phyloP scores from a whole-genome alignment of 2,329 filamentous ascomycete genomes.

The Penicillium rolfsii region DNA sequence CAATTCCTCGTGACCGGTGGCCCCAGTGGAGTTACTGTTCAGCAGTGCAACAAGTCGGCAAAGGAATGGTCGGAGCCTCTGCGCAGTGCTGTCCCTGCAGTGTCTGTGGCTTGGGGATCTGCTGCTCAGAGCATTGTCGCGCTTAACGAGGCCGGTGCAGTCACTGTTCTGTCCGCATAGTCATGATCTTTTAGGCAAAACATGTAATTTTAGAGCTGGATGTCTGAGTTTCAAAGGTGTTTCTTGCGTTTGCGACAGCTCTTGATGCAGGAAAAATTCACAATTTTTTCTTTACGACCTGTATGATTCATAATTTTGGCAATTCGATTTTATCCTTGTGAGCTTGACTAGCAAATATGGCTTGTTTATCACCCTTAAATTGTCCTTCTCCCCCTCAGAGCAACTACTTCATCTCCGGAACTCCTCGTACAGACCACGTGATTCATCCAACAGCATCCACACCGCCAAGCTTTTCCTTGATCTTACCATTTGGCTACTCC shows the following conservation, averaged over 20 bases:
- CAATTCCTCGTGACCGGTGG: constrained; percentile 88
- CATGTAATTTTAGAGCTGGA: constrained; percentile 32
- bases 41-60: constrained; percentile 82
- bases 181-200: constrained; percentile 45
- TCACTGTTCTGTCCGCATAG: constrained; percentile 69
- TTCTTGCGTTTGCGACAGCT: constrained; percentile 24
- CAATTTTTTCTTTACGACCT: not conserved
- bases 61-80: constrained; percentile 91
- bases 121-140: constrained; percentile 74
- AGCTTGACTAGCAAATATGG: not conserved
- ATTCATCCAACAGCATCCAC: not conserved
- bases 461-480: not conserved
- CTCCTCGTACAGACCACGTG: not conserved
- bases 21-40: constrained; percentile 77
- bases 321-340: not conserved
- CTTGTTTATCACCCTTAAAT: not conserved
- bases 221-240: constrained; percentile 25
- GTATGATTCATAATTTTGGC: not conserved
- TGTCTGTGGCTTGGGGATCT: constrained; percentile 76
- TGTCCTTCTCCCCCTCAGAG: too few relatives aligned
- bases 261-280: constrained; percentile 21
- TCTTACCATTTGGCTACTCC: constrained; percentile 1
- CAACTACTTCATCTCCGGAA: not conserved
- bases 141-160: constrained; percentile 72
- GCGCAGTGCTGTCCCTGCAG: constrained; percentile 72